Evolutionary conservation across 2,329 filamentous ascomycete species (phyloP), one percentile per base, ranked within the genome.

Genomic region (Lojkania enalia): DNA sequence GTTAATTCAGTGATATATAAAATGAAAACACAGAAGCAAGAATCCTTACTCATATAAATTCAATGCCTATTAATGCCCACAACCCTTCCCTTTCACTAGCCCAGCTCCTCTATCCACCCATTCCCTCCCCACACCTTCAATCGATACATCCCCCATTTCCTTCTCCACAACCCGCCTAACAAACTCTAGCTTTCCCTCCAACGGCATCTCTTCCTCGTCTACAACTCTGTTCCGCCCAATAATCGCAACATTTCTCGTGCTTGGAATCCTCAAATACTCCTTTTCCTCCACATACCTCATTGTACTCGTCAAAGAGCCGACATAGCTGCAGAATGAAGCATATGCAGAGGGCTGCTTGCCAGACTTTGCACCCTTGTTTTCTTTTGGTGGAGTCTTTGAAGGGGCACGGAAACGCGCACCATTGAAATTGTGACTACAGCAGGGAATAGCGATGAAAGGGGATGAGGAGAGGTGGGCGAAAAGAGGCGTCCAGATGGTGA

Each of bases 401-500:
- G 66, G 75, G 4, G 88, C 86, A 14, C 94, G 84, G 65, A 86
- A 94, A 47, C 75, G 69, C 2, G 82, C 80, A 1, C 94, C 94
- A 0, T 84, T 83, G 2, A 99, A 82, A 46, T 87, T 81, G 72
- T 97, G 90, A 53, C 89, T 95, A 73, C 94, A 99, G 74, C 94
- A 99, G 1, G 94, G 94, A 33, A 99, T 96, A 57, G 88, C 87
- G 50, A 99, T 83, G 69, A 96, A 99, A 0, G 90, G 87, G 9
- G 86, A 87, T 2, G 81, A 73, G 0, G 86, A 90, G 1, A 90
- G 74, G 5, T 83, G 81, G 1, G 89, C 91, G 30, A 99, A 81
- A 14, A 97, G 79, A 0, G 94, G 94, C 0, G 94, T 97, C 94
- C 94, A 99, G 0, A 89, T 83, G 0, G 94, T 99, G 12, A 99